Conservation (phyloP, 2,329 filamentous ascomycete genomes). For the Pseudopithomyces maydicus region DNA sequence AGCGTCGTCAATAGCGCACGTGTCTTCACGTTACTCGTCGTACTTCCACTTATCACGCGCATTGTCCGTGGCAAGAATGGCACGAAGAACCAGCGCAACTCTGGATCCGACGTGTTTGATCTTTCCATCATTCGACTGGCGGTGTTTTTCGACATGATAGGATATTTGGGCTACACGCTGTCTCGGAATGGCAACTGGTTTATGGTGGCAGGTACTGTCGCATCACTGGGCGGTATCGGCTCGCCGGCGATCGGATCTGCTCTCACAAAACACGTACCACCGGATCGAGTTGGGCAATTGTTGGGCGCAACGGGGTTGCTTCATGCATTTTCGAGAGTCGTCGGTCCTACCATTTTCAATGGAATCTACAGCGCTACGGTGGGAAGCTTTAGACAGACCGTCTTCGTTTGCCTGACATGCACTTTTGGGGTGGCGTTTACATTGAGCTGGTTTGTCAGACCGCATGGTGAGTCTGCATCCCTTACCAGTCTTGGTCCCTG, state of each 20-base stretch:
- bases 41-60: constrained; percentile 79
- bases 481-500: neutral
- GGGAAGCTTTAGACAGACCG: constrained; percentile 74
- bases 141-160: constrained; percentile 75
- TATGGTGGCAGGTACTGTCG: constrained; percentile 71
- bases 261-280: constrained; percentile 88
- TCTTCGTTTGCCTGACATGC: constrained; percentile 75
- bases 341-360: constrained; percentile 84
- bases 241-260: constrained; percentile 83
- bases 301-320: constrained; percentile 85
- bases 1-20: constrained; percentile 78
- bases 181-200: constrained; percentile 68
- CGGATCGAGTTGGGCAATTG: constrained; percentile 81
- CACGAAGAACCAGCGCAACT: constrained; percentile 46
- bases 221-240: constrained; percentile 81
- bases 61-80: constrained; percentile 66
- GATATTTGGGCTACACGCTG: constrained; percentile 75
- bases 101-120: constrained; percentile 78
- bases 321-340: constrained; percentile 78
- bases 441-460: constrained; percentile 72
- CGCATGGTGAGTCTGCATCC: constrained; percentile 68
- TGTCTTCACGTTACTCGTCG: constrained; percentile 73
- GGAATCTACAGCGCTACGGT: constrained; percentile 85
- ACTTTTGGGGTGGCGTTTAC: constrained; percentile 71
- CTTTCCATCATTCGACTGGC: constrained; percentile 76